Base-by-base conservation (phyloP, 495 filamentous ascomycete genomes). In the Thozetella sp. region DNA sequence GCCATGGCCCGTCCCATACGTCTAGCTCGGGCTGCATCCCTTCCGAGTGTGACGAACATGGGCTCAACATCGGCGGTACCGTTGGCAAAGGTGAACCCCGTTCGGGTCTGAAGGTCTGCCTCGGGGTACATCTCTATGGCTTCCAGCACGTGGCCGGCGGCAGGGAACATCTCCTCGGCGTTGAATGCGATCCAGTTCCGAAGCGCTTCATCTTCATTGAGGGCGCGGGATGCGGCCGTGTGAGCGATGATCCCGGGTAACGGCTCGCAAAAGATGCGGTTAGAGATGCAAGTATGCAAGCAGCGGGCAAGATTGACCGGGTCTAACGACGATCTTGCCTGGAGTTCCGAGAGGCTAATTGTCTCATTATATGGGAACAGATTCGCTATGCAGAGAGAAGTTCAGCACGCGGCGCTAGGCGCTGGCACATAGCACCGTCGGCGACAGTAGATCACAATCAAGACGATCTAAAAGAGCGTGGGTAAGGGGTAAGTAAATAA, bases 281-380 rank as follows among this genome's bases (percentile, higher is more conserved):
- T 79, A 53, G 77, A 82, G 68, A 86, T 86, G 43, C 78, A 82
- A 55, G 83, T 72, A 3, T 83, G 83, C n/a, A 87, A 65, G 24
- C 85, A 58, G 23, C 84, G 79, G 27, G 77, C 72, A 17, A 86
- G 68, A 59, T 82, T 78, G 59, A 70, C 66, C 25, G 75, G 63
- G 53, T 80, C 72, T 12, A 84, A 62, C 0, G 71, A 57, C 0
- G 74, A 78, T 46, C 69, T 69, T 40, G 61, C 27, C 15, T 82
- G 69, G 10, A 86, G 70, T 45, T 81, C 68, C 20, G 66, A 53
- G 55, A 81, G 80, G 1, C 76, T 71, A 51, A 76, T 78, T 34
- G 78, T 69, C 10, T 65, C 65, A 25, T 74, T 55, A 45, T 65
- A 17, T n/a, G 75, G 76, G 19, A 77, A 67, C 25, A 77, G 71